A percentile compares a stretch with the other conserved stretches of the same genome.
Evolutionary conservation across 768 basidiomycete species (phyloP).

Genomic region (Dacryopinax primogenitus): DNA sequence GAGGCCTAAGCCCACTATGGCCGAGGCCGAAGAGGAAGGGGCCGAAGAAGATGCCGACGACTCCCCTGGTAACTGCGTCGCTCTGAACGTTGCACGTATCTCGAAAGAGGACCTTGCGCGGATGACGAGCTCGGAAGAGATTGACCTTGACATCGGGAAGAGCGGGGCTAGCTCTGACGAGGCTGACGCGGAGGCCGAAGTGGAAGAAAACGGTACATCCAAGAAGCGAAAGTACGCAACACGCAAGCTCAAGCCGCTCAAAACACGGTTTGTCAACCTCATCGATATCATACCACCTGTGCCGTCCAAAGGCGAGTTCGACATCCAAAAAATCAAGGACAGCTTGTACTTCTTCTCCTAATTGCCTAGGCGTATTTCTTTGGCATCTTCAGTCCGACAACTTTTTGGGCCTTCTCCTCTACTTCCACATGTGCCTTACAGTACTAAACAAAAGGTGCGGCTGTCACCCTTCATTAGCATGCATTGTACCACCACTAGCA

Average conservation of each 20-base stretch:
- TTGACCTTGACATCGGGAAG: conserved; percentile 13
- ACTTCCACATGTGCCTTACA: not conserved
- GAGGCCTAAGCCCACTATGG: too few relatives aligned
- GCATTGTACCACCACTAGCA: conserved; percentile 6
- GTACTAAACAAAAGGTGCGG: not conserved
- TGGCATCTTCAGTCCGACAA: not conserved
- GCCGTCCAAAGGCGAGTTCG: conserved; percentile 74
- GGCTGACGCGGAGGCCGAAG: not conserved
- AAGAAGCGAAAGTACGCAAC: too few relatives aligned
- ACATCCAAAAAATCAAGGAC: conserved; percentile 66
- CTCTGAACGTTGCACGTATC: not conserved
- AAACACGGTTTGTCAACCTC: conserved; percentile 49
- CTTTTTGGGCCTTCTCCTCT: not conserved
- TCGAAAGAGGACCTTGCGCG: not conserved
- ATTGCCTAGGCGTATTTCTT: not conserved
- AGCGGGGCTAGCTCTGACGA: too few relatives aligned
- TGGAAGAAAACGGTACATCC: not conserved
- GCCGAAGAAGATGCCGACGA: not conserved
- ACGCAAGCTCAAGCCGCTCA: too few relatives aligned
- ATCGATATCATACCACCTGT: conserved; percentile 64
- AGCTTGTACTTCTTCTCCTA: conserved; percentile 93
- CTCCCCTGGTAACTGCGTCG: not conserved
- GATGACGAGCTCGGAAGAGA: conserved; percentile 9
- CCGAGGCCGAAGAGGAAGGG: conserved; percentile 18
- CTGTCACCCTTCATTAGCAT: not conserved